These are phyloP conservation scores for Gnetum montanum DNA, from an alignment of 75 land plant genomes.

Conservation along the genomic window DNA sequence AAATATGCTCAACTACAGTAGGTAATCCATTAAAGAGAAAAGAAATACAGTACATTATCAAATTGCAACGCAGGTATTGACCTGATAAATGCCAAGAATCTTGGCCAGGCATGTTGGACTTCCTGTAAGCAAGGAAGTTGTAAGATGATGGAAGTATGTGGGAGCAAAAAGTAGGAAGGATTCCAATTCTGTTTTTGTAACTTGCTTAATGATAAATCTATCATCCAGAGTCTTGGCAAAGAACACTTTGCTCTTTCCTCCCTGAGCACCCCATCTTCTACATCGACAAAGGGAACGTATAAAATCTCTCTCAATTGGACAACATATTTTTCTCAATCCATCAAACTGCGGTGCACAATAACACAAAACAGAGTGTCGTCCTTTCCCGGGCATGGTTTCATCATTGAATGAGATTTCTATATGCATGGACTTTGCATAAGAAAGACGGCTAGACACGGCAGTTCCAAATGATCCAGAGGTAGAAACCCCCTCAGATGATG, in stretches of 20 bases:
- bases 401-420: constrained; percentile 37
- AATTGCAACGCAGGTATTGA: constrained; percentile 5
- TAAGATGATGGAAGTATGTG: constrained; percentile 74
- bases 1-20: neutral
- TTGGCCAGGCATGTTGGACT: constrained; percentile 96
- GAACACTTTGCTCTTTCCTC: constrained; percentile 91
- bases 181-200: constrained; percentile 78
- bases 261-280: constrained; percentile 92
- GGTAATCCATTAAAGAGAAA: neutral
- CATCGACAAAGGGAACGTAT: constrained; percentile 84
- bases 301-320: constrained; percentile 66
- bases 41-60: neutral
- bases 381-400: constrained; percentile 27
- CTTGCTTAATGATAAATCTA: constrained; percentile 90
- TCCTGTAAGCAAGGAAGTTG: constrained; percentile 43
- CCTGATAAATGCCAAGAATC: constrained; percentile 91
- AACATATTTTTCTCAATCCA: constrained; percentile 61
- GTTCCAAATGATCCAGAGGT: constrained; percentile 28
- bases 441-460: neutral
- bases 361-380: constrained; percentile 63
- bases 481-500: constrained; percentile 21
- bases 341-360: constrained; percentile 68
- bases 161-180: constrained; percentile 86
- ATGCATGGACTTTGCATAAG: constrained; percentile 18
- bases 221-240: constrained; percentile 96